A percentile compares a stretch with the other conserved stretches of the same genome.
Conservation (phyloP, 805 yeast genomes). For the Yarrowia porcina region DNA sequence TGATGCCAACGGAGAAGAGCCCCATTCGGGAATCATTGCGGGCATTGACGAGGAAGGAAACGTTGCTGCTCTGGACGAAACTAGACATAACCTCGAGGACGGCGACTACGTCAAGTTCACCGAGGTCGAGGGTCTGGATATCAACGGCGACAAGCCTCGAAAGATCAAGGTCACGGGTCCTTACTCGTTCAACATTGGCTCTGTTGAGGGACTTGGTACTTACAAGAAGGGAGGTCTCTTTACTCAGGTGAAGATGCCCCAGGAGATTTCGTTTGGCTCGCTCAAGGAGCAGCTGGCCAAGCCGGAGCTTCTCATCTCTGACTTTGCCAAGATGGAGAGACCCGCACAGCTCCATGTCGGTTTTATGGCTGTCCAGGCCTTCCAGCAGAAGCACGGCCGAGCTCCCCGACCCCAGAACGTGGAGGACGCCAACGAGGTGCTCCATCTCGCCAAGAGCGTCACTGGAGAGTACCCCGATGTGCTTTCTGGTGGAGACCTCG, state of each 20-base stretch:
- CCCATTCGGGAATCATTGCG: slow-evolving; percentile 78
- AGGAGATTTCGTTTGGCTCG: slow-evolving; percentile 56
- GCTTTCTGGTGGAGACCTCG: slow-evolving; percentile 56
- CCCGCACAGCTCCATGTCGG: slow-evolving; percentile 89
- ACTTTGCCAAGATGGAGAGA: slow-evolving; percentile 91
- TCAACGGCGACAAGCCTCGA: slow-evolving; percentile 70
- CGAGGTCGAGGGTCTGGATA: slow-evolving; percentile 76
- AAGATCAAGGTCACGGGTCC: slow-evolving; percentile 89
- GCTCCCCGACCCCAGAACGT: slow-evolving; percentile 76
- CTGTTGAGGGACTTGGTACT: slow-evolving; percentile 53
- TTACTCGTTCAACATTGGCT: slow-evolving; percentile 76
- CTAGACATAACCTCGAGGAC: slow-evolving; percentile 89
- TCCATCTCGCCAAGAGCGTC: slow-evolving; percentile 58
- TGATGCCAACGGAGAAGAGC: slow-evolving; percentile 93
- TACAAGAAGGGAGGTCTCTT: slow-evolving; percentile 84
- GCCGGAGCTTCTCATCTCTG: slow-evolving; percentile 81
- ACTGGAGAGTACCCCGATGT: slow-evolving; percentile 56
- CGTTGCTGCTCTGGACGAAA: slow-evolving; percentile 89
- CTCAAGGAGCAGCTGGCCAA: slow-evolving; percentile 59
- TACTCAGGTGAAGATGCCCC: slow-evolving; percentile 88
- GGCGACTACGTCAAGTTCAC: slow-evolving; percentile 84
- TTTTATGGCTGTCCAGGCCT: slow-evolving; percentile 82
- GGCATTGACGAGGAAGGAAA: slow-evolving; percentile 85
- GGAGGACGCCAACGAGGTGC: slow-evolving; percentile 67
- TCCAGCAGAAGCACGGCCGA: slow-evolving; percentile 58